Percentiles rank a stretch among this genome's conserved stretches.
These are phyloP conservation scores for Arabis hirsuta DNA, from an alignment of 345 rosid genomes.

Conservation along the genomic window DNA sequence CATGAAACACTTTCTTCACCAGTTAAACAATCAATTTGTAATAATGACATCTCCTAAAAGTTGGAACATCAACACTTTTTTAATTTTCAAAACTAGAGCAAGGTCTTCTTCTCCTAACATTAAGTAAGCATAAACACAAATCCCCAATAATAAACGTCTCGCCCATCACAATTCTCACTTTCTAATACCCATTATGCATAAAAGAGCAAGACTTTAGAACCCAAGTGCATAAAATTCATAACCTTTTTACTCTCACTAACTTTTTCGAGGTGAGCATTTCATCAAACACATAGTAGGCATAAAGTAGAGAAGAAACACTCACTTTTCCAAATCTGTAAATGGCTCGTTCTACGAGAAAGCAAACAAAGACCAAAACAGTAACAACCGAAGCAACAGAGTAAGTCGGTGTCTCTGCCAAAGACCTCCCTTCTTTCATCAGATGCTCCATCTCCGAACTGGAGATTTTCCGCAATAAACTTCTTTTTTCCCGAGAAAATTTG, in stretches of 20 bases:
- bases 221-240: not conserved
- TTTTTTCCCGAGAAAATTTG: slow-evolving; percentile 9
- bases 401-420: slow-evolving; percentile 93
- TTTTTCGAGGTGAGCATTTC: slow-evolving; percentile 30
- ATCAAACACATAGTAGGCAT: slow-evolving; percentile 29
- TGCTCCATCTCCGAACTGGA: slow-evolving; percentile 43
- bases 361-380: slow-evolving; percentile 74
- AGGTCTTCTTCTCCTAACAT: not conserved
- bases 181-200: slow-evolving; percentile 2
- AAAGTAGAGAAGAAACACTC: not conserved
- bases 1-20: slow-evolving; percentile 10
- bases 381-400: slow-evolving; percentile 86
- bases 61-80: not conserved
- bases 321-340: slow-evolving; percentile 92
- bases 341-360: slow-evolving; percentile 73
- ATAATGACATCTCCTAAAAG: not conserved
- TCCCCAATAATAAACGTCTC: not conserved
- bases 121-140: slow-evolving; percentile 1
- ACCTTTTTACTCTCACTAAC: not conserved
- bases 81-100: too few species aligned
- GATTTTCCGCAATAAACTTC: slow-evolving; percentile 16
- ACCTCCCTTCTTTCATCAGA: slow-evolving; percentile 60
- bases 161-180: not conserved
- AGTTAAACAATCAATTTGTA: not conserved
- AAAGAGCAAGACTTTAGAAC: slow-evolving; percentile 8